Percentiles rank a stretch among this genome's conserved stretches.
phyloP scores from a whole-genome alignment of 495 filamentous ascomycete species.

The Bombardia bombarda region DNA sequence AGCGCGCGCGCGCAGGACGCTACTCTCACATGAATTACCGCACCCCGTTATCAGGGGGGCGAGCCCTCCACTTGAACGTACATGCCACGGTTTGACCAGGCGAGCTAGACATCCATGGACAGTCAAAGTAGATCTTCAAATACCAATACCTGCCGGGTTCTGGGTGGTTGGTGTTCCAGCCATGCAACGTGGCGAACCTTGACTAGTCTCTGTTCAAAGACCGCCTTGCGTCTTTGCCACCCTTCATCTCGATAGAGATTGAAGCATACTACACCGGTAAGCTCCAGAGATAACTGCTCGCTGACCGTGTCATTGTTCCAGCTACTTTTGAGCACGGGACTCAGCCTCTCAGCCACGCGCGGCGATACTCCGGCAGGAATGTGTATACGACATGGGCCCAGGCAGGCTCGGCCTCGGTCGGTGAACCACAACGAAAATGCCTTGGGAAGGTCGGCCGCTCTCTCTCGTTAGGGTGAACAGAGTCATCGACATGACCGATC shows the following conservation, averaged over 20 bases:
- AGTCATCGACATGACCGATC: conserved; percentile 10
- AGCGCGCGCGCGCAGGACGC: conserved; percentile 17
- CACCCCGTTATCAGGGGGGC: conserved; percentile 2
- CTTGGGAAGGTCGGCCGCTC: no score
- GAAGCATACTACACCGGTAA: conserved; percentile 12
- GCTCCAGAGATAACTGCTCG: no score
- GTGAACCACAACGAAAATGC: no score
- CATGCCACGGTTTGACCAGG: conserved; percentile 1
- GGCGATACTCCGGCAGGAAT: no score
- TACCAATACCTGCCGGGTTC: not conserved
- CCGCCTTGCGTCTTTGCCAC: conserved; percentile 6
- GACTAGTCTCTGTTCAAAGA: conserved; percentile 15
- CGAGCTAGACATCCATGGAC: not conserved
- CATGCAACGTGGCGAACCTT: conserved; percentile 22
- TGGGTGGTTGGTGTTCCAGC: conserved; percentile 13
- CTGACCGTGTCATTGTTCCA: no score
- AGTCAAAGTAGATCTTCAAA: conserved; percentile 4
- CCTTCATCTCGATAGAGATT: conserved; percentile 1
- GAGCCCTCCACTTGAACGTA: conserved; percentile 5
- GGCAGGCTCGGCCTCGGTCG: no score
- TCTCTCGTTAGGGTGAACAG: not conserved
- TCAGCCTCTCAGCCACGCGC: no score
- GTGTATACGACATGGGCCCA: no score
- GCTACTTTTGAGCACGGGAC: no score
- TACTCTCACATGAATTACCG: conserved; percentile 25